Base-by-base conservation (phyloP, 1,284 basidiomycete species). In the Apiotrichum porosum region DNA sequence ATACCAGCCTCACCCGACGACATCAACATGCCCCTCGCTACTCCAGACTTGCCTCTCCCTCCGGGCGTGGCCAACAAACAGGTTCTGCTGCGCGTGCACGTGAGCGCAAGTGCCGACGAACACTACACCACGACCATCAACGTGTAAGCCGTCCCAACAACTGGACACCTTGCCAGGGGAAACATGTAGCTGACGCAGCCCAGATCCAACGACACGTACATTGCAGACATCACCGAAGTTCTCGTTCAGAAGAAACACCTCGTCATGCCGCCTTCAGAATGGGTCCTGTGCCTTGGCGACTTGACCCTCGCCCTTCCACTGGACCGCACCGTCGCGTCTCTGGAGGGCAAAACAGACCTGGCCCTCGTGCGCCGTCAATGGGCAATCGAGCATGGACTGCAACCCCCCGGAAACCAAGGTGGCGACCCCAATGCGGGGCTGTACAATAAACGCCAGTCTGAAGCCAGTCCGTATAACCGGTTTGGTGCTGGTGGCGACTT, bases 341-440 rank as follows among this genome's bases (percentile, higher is more conserved):
- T 97, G 60, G 86, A 89, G 66, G 91, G 88, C 12, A 87, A 86
- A 61, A 81, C 83, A 22, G 86, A 94, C 61, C 78, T 99, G 14
- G 80, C 86, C 9, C 78, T 98, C 9, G 85, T 95, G 37, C 86
- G 86, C 68, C 78, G 83, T 54, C 83, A 79, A 48, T 83, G 84
- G 79, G 77, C 94, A 1, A 81, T 82, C 15, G 78, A 81, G 47
- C 67, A 77, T 54, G 75, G 75, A 4, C 74, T 88, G 37, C 51
- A 63, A 53, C 82, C 82, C 15, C 66, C 62, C 33, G 69, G 70
- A 44, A 59, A 65, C 36, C 66, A 66, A 38, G 69, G 59, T 72
- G 83, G 72, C 83, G 92, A 97, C 75, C 93, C 93, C 1, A 94
- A 92, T 71, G 90, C 91, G 1, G 92, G 88, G 0, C 94, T 97